Evolutionary conservation across 176 grass and related monocot genomes (phyloP).

Genomic region (Aegilops sharonensis): DNA sequence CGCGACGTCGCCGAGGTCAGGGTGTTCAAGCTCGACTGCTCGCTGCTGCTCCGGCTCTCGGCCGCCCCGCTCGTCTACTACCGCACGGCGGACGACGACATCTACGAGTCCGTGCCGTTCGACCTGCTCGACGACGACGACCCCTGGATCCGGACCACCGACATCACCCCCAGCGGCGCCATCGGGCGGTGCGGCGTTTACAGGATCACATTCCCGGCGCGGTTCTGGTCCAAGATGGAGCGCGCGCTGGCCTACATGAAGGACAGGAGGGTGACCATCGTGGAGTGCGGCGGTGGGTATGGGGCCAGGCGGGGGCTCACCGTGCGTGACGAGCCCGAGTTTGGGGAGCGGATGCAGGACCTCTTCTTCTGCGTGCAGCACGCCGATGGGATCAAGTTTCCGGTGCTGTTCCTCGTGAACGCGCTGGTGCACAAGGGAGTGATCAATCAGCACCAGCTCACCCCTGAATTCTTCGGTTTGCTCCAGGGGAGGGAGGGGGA

Average conservation of each 20-base stretch:
- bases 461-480: constrained; percentile 59
- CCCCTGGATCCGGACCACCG: constrained; percentile 74
- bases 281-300: constrained; percentile 1
- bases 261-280: constrained; percentile 24
- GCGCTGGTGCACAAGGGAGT: constrained; percentile 77
- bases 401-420: constrained; percentile 66
- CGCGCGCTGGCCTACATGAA: constrained; percentile 50
- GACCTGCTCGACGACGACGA: constrained; percentile 76
- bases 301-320: neutral
- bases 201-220: constrained; percentile 46
- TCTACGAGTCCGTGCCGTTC: constrained; percentile 53
- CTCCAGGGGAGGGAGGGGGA: constrained; percentile 34
- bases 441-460: constrained; percentile 72
- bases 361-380: constrained; percentile 70
- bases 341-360: constrained; percentile 36
- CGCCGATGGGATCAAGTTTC: constrained; percentile 45
- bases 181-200: constrained; percentile 64
- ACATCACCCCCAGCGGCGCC: constrained; percentile 61
- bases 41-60: constrained; percentile 51
- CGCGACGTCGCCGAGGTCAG: constrained; percentile 59
- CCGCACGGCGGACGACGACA: constrained; percentile 77
- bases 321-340: constrained; percentile 55
- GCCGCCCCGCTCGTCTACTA: constrained; percentile 46
- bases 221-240: constrained; percentile 57
- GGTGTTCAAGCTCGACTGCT: constrained; percentile 27